Evolutionary conservation across 148 eudicot genomes (phyloP), one percentile per base, ranked within the genome.

Genomic region (Amaranthus cruentus): DNA sequence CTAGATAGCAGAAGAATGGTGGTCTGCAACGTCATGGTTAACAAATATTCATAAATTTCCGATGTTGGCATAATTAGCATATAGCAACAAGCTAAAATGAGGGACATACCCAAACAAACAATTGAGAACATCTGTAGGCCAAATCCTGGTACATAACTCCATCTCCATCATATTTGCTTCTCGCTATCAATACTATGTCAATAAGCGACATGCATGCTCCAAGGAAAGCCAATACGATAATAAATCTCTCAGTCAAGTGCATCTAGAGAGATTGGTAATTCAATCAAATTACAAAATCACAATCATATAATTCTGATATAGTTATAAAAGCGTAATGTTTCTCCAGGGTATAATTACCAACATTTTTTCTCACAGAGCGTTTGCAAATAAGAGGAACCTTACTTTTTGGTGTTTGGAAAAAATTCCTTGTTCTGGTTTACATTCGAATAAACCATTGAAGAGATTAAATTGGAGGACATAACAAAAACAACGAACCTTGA

Each of bases 41-140:
- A 57, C 55, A 55, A 18, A 15, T 7, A 63, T 58, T 69, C 1
- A 64, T 21, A 15, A 43, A 48, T 60, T 56, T 42, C 44, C 5
- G 42, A 28, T 2, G 14, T 61, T 56, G 69, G 50, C 6, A n/a
- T 6, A 44, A 55, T 47, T 10, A 28, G 38, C 38, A 28, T 28
- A 28, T 28, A 62, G 21, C n/a, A 54, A 73, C 28, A 68, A 46
- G 57, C 57, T n/a, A 60, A 53, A 42, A 56, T 54, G 52, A 62
- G 63, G 56, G 72, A 46, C 87, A 79, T 82, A 87, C 97, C 93
- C 97, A 91, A 14, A 86, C 82, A 57, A 66, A 75, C 47, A 86
- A 73, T 57, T 82, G 85, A 63, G 93, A 86, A 73, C 80, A 77
- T 78, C 81, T 76, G 74, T 73, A 82, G 63, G 87, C 75, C 86